Base-by-base conservation (phyloP, 2,329 filamentous ascomycete genomes). In the Arthrobotrys megalospora region DNA sequence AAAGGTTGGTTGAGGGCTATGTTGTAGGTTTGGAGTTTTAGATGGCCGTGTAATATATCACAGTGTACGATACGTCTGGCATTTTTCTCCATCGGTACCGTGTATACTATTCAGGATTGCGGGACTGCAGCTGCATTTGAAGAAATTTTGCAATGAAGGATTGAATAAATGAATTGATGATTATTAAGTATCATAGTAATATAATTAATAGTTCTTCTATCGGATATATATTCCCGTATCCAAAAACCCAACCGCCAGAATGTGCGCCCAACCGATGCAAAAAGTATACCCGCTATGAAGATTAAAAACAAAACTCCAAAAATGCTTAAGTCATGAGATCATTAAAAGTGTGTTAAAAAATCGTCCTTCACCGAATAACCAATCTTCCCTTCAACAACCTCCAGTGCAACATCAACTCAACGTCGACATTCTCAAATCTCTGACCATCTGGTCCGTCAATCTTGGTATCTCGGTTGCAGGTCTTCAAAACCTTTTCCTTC, bases 1-100 rank as follows among this genome's bases (percentile, higher is more conserved):
- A 79, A 73, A 62, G 76, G 68, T 1, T 72, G 76, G 76, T 24
- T 77, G 24, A 77, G 73, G 52, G 48, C 73, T 10, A 77, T 77
- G 73, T 48, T 77, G 14, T 77, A 77, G 32, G 19, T 55, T n/a
- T 1, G 36, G 48, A 24, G 34, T 12, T 24, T 11, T 50, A 48
- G 38, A 52, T 64, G 67, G 10, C 16, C 48, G 7, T 76, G 72
- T 73, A 60, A 70, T 52, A 73, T 55, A 43, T 68, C 52, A 43
- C 32, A 28, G 24, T 73, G 69, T 73, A 73, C 60, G 21, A 73
- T 73, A 73, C 16, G 11, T 65, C 14, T 72, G 47, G 14, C 58
- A 47, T 64, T 50, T n/a, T 24, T 58, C 34, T 10, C 21, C 16
- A 53, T 16, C n/a, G 10, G 60, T n/a, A 11, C 36, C 28, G 36